Evolutionary conservation across 371 early-diverging fungal species (phyloP).

Genomic region (Mucor plumbeus): DNA sequence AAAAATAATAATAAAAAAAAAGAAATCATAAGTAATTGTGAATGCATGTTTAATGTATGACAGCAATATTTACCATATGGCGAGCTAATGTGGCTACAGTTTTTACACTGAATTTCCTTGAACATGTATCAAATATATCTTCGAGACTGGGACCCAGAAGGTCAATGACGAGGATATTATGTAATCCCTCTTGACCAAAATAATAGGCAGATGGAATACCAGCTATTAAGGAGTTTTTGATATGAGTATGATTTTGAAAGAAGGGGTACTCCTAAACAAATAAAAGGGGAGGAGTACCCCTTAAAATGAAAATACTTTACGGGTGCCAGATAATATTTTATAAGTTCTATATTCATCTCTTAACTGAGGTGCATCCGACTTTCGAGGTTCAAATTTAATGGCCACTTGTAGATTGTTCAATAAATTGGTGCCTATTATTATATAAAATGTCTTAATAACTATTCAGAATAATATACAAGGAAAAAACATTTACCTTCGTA

Average conservation of each 20-base stretch:
- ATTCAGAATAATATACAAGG: background rate
- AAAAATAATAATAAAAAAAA: too few relatives aligned
- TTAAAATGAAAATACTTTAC: too few relatives aligned
- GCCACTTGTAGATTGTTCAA: conserved; percentile 85
- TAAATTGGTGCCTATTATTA: conserved; percentile 65
- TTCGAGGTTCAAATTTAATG: conserved; percentile 93
- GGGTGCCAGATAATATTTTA: conserved; percentile 38
- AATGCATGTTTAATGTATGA: background rate
- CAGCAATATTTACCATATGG: conserved; percentile 73
- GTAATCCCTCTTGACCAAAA: conserved; percentile 94
- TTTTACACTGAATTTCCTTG: conserved; percentile 87
- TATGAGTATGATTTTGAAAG: background rate
- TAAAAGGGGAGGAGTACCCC: background rate
- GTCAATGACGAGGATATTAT: conserved; percentile 95
- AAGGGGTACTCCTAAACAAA: conserved; percentile 5
- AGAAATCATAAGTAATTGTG: background rate
- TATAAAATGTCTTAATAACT: background rate
- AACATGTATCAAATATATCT: conserved; percentile 94
- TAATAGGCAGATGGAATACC: conserved; percentile 91
- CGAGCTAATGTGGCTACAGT: conserved; percentile 95
- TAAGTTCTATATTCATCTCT: conserved; percentile 93
- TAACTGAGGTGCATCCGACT: conserved; percentile 92
- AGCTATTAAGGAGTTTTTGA: conserved; percentile 32
- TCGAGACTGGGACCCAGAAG: conserved; percentile 95
- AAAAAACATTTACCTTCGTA: conserved; percentile 79